These are phyloP conservation scores for Pseudopyricularia cyperi DNA, from an alignment of 2,329 filamentous ascomycete species.

Conservation along the genomic window DNA sequence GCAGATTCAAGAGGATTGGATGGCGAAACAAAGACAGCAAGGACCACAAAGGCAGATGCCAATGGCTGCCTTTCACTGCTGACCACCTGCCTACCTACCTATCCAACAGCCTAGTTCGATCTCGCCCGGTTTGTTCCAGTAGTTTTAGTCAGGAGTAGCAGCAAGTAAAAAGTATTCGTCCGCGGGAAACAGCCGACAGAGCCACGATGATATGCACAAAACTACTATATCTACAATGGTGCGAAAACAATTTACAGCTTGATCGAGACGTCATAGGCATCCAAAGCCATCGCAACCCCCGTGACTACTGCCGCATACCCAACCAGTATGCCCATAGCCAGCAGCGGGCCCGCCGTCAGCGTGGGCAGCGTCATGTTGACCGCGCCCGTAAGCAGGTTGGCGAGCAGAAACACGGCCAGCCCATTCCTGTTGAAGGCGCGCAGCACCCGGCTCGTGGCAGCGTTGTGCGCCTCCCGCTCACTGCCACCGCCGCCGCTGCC, in stretches of 20 bases:
- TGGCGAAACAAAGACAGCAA: too few species aligned
- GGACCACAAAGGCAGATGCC: not conserved
- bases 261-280: conserved; percentile 53
- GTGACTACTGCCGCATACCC: conserved; percentile 59
- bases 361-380: conserved; percentile 84
- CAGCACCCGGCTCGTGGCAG: conserved; percentile 70
- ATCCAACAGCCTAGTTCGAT: too few species aligned
- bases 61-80: too few species aligned
- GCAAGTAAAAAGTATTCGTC: too few species aligned
- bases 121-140: too few species aligned
- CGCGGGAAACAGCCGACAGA: too few species aligned
- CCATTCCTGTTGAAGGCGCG: conserved; percentile 82
- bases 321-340: conserved; percentile 62
- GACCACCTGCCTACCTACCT: too few species aligned
- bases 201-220: too few species aligned
- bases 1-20: too few species aligned
- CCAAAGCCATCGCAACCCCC: conserved; percentile 52
- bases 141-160: too few species aligned
- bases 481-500: conserved; percentile 14
- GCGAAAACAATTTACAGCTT: conserved; percentile 37
- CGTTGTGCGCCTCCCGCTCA: conserved; percentile 50
- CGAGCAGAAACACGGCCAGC: conserved; percentile 69
- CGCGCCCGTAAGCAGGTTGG: conserved; percentile 78
- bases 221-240: not conserved
- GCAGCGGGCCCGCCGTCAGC: conserved; percentile 50